These are phyloP conservation scores for Naganishia vishniacii DNA, from an alignment of 768 basidiomycete species.

Conservation along the genomic window DNA sequence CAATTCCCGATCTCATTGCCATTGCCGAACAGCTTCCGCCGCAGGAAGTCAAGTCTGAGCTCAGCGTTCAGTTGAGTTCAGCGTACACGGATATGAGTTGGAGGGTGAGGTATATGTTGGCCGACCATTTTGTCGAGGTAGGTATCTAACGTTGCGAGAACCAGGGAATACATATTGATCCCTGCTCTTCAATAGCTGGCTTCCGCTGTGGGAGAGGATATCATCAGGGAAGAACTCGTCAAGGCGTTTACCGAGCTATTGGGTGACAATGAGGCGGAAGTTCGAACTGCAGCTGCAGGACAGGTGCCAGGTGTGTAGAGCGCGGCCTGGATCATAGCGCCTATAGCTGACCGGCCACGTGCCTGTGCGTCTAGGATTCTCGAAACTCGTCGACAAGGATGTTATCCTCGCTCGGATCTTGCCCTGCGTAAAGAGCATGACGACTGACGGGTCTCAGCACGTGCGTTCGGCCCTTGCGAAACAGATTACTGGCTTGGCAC, in stretches of 20 bases:
- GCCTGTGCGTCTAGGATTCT: slow-evolving; percentile 64
- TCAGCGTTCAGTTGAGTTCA: slow-evolving; percentile 78
- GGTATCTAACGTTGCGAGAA: slow-evolving; percentile 24
- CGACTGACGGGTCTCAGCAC: slow-evolving; percentile 90
- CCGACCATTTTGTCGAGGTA: slow-evolving; percentile 92
- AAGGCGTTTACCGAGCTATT: slow-evolving; percentile 85
- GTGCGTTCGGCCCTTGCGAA: slow-evolving; percentile 93
- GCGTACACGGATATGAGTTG: slow-evolving; percentile 94
- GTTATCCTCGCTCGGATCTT: slow-evolving; percentile 86
- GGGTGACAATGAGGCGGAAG: slow-evolving; percentile 98
- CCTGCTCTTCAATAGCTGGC: slow-evolving; percentile 61
- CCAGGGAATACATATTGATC: not conserved
- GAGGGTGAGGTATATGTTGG: slow-evolving; percentile 98
- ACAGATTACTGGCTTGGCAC: slow-evolving; percentile 93
- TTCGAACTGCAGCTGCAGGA: slow-evolving; percentile 87
- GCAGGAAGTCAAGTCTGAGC: slow-evolving; percentile 75
- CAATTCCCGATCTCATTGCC: slow-evolving; percentile 90
- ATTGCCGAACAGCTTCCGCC: slow-evolving; percentile 79
- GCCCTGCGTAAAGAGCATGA: slow-evolving; percentile 88
- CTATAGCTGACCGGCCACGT: too few relatives aligned
- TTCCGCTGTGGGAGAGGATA: slow-evolving; percentile 77
- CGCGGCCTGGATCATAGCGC: slow-evolving; percentile 5
- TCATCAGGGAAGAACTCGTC: slow-evolving; percentile 89
- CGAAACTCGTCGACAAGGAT: slow-evolving; percentile 85
- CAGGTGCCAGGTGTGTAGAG: slow-evolving; percentile 94